Conservation (phyloP, 2,329 filamentous ascomycete species). For the Phaeosphaeria sp. region DNA sequence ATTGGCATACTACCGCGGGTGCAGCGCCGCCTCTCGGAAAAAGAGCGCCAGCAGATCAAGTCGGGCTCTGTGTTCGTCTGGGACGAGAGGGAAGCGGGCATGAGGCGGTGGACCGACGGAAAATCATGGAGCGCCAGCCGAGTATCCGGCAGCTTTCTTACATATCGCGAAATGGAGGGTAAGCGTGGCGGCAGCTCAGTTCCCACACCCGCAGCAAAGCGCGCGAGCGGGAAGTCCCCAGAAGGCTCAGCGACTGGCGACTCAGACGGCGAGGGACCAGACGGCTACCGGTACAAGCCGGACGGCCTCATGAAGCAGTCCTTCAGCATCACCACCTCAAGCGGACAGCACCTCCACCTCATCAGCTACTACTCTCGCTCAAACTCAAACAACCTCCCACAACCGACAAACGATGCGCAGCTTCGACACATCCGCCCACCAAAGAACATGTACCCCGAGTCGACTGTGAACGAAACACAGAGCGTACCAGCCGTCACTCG, state of each 20-base stretch:
- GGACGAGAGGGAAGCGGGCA: conserved; percentile 97
- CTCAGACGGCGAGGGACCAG: conserved; percentile 73
- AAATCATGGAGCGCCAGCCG: conserved; percentile 99
- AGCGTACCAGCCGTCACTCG: conserved; percentile 82
- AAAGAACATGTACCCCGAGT: conserved; percentile 98
- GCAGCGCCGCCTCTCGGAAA: conserved; percentile 91
- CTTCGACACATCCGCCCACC: conserved; percentile 83
- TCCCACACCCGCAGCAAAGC: conserved; percentile 51
- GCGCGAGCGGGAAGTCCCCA: conserved; percentile 72
- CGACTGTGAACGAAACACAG: conserved; percentile 84
- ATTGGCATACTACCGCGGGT: conserved; percentile 89
- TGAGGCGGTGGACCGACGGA: conserved; percentile 97
- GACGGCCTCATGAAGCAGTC: conserved; percentile 99
- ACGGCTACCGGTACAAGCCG: conserved; percentile 66
- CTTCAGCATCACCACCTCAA: conserved; percentile 96
- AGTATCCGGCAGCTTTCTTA: conserved; percentile 96
- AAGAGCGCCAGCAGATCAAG: conserved; percentile 93
- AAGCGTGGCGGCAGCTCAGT: conserved; percentile 82
- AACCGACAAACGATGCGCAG: conserved; percentile 80
- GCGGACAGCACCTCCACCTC: conserved; percentile 88
- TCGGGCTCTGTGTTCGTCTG: conserved; percentile 99
- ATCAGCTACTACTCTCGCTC: conserved; percentile 96
- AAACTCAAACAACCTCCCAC: conserved; percentile 75
- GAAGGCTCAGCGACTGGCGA: conserved; percentile 83
- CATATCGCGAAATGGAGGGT: conserved; percentile 98